Conservation (phyloP, 2,329 filamentous ascomycete species). For the Zymoseptoria pseudotritici region DNA sequence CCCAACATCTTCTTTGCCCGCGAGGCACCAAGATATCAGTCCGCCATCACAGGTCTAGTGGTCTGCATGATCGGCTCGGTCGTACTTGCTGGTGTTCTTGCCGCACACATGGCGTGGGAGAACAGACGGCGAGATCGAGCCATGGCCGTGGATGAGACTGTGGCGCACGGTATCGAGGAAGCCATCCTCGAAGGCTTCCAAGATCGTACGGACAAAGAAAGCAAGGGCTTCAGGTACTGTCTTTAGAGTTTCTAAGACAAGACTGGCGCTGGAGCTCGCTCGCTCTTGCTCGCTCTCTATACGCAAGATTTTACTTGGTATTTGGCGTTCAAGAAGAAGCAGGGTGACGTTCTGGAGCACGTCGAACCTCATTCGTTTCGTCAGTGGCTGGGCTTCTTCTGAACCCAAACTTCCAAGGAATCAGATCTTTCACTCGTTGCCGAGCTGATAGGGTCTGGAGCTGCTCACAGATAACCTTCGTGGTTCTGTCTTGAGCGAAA, state of each 20-base stretch:
- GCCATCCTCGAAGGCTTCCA: constrained; percentile 5
- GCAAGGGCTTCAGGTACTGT: constrained; percentile 4
- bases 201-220: constrained; percentile 7
- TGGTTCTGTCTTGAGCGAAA: no score
- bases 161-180: constrained; percentile 1
- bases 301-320: background rate
- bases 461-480: no score
- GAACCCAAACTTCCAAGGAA: no score
- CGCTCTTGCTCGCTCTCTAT: no score
- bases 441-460: no score
- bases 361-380: no score
- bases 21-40: constrained; percentile 52
- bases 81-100: background rate
- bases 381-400: no score
- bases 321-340: no score
- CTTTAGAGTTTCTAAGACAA: background rate
- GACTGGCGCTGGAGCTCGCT: background rate
- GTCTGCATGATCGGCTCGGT: constrained; percentile 3
- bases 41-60: constrained; percentile 31
- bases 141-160: background rate
- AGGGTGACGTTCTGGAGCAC: no score
- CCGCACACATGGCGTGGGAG: constrained; percentile 3
- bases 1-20: constrained; percentile 52
- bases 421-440: no score
- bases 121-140: constrained; percentile 5